These are phyloP conservation scores for Lactifluus volemus DNA, from an alignment of 768 basidiomycete species.

Conservation along the genomic window DNA sequence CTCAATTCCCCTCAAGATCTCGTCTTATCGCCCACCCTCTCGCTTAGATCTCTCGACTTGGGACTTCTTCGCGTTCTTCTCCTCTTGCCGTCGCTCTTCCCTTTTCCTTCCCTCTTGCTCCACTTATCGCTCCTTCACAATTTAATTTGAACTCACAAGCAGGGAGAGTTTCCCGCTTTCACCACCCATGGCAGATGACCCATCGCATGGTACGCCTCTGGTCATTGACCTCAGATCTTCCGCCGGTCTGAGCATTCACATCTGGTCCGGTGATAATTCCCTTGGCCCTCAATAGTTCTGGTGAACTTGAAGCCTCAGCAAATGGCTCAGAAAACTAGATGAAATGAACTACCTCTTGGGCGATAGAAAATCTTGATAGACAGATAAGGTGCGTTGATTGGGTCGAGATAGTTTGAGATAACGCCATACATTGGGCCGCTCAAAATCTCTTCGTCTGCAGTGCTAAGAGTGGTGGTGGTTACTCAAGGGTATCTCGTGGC, in stretches of 20 bases:
- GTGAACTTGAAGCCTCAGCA: slow-evolving; percentile 4
- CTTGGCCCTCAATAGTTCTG: no score
- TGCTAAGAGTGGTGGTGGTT: not conserved
- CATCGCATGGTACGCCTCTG: slow-evolving; percentile 3
- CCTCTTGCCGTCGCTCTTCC: no score
- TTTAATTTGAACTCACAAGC: no score
- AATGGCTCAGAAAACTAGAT: not conserved
- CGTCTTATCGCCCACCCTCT: no score
- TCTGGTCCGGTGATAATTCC: not conserved
- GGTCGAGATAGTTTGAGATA: not conserved
- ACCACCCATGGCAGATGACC: not conserved
- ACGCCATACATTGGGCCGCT: not conserved
- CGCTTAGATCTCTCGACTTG: no score
- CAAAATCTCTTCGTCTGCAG: slow-evolving; percentile 1
- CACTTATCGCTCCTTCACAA: no score
- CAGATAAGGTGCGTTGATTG: not conserved
- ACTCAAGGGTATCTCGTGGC: not conserved
- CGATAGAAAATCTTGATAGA: slow-evolving; percentile 11
- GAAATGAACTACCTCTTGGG: not conserved
- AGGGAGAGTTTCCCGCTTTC: no score
- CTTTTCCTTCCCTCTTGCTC: no score
- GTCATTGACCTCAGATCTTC: not conserved
- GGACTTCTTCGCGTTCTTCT: no score
- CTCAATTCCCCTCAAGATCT: no score
- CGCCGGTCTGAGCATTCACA: not conserved